Percentiles rank a stretch among this genome's conserved stretches.
phyloP scores from a whole-genome alignment of 768 basidiomycete genomes.

The Agaricus bisporus region DNA sequence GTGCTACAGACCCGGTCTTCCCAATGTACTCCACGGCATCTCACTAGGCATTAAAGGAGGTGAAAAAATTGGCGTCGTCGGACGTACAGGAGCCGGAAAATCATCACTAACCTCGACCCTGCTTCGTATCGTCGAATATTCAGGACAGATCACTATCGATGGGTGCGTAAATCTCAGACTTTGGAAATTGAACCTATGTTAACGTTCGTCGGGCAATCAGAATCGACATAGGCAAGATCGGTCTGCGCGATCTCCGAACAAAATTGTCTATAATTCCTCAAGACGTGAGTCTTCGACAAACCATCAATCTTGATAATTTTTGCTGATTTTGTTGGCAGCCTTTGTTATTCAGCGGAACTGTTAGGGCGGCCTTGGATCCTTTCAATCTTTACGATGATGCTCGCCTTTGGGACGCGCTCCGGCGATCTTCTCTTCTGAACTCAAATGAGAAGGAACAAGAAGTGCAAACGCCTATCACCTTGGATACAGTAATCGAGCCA shows the following conservation, averaged over 20 bases:
- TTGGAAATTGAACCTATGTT: not conserved
- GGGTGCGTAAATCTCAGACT: slow-evolving; percentile 30
- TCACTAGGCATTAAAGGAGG: slow-evolving; percentile 53
- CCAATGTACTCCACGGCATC: slow-evolving; percentile 62
- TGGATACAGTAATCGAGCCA: slow-evolving; percentile 72
- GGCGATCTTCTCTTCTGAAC: slow-evolving; percentile 41
- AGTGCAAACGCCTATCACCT: slow-evolving; percentile 51
- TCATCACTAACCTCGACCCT: slow-evolving; percentile 60
- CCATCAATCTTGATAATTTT: not conserved
- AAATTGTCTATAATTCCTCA: slow-evolving; percentile 65
- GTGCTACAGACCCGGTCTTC: slow-evolving; percentile 67
- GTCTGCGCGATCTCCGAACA: slow-evolving; percentile 54
- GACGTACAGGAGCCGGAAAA: slow-evolving; percentile 54
- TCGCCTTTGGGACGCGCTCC: slow-evolving; percentile 67
- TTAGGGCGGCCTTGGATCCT: slow-evolving; percentile 53
- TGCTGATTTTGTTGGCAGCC: not conserved
- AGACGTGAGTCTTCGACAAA: slow-evolving; percentile 37
- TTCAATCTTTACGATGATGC: slow-evolving; percentile 61
- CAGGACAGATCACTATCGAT: slow-evolving; percentile 60
- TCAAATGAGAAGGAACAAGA: slow-evolving; percentile 25
- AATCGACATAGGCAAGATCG: slow-evolving; percentile 63
- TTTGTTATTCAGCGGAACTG: slow-evolving; percentile 29
- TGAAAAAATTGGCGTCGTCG: slow-evolving; percentile 78
- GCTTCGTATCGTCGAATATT: slow-evolving; percentile 64
- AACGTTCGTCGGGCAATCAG: slow-evolving; percentile 17